Conservation (phyloP, 2,329 filamentous ascomycete species). For the Claviceps africana region DNA sequence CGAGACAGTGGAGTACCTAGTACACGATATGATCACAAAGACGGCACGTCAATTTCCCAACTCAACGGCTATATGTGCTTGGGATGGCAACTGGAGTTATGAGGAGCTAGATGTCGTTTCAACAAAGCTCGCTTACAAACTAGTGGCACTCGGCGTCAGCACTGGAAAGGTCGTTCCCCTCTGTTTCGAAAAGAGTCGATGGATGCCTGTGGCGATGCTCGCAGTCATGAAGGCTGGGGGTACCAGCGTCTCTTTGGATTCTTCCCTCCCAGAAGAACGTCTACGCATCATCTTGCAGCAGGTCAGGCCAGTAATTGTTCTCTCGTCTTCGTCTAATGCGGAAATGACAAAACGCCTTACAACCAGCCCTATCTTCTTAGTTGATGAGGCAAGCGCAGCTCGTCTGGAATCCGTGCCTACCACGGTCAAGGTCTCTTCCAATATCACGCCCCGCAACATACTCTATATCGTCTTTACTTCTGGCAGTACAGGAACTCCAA, state of each 20-base stretch:
- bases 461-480: constrained; percentile 9
- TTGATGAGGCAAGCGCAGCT: not conserved
- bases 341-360: not conserved
- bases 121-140: constrained; percentile 6
- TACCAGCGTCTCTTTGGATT: constrained; percentile 14
- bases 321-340: constrained; percentile 3
- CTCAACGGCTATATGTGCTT: constrained; percentile 9
- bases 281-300: constrained; percentile 8
- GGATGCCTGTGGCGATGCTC: constrained; percentile 12
- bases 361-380: not conserved
- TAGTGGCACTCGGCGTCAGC: constrained; percentile 2
- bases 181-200: constrained; percentile 15
- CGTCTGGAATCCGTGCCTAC: not conserved
- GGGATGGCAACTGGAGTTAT: constrained; percentile 28
- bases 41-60: constrained; percentile 4
- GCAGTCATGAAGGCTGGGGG: constrained; percentile 16
- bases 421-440: not conserved
- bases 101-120: constrained; percentile 15
- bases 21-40: constrained; percentile 12
- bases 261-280: constrained; percentile 9
- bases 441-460: not conserved
- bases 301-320: constrained; percentile 1
- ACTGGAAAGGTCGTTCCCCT: constrained; percentile 11
- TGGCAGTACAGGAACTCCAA: constrained; percentile 11
- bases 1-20: constrained; percentile 3